These are phyloP conservation scores for Cetraspora pellucida DNA, from an alignment of 192 early-diverging fungal genomes.

Conservation along the genomic window DNA sequence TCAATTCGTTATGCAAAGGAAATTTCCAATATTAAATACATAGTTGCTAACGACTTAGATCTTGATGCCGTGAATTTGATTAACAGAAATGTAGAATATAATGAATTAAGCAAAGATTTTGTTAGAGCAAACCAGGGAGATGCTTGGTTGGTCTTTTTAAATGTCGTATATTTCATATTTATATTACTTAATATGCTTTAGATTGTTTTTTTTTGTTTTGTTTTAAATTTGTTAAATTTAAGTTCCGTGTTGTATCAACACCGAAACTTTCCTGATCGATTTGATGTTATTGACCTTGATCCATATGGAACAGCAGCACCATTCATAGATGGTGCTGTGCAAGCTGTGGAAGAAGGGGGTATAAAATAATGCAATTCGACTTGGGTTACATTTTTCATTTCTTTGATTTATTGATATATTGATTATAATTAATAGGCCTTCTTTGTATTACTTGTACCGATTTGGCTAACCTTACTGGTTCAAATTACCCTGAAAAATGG, in stretches of 20 bases:
- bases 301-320: constrained; percentile 96
- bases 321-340: constrained; percentile 93
- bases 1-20: constrained; percentile 98
- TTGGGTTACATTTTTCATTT: neutral
- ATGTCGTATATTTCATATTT: neutral
- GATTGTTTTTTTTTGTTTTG: neutral
- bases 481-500: constrained; percentile 83
- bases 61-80: constrained; percentile 90
- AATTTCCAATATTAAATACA: constrained; percentile 73
- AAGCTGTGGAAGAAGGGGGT: constrained; percentile 85
- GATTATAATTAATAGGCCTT: constrained; percentile 52
- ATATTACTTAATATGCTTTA: neutral
- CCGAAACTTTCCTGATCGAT: constrained; percentile 56
- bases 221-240: neutral
- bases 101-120: constrained; percentile 71
- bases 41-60: constrained; percentile 92
- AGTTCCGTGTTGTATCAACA: constrained; percentile 73
- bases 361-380: neutral
- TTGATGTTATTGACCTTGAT: constrained; percentile 92
- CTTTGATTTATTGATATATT: constrained; percentile 1
- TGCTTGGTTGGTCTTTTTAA: constrained; percentile 62
- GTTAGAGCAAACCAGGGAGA: constrained; percentile 84
- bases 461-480: constrained; percentile 90
- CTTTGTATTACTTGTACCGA: constrained; percentile 99
- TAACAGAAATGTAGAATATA: constrained; percentile 80